phyloP scores from a whole-genome alignment of 2,329 filamentous ascomycete species.

The Aspergillus brasiliensis region DNA sequence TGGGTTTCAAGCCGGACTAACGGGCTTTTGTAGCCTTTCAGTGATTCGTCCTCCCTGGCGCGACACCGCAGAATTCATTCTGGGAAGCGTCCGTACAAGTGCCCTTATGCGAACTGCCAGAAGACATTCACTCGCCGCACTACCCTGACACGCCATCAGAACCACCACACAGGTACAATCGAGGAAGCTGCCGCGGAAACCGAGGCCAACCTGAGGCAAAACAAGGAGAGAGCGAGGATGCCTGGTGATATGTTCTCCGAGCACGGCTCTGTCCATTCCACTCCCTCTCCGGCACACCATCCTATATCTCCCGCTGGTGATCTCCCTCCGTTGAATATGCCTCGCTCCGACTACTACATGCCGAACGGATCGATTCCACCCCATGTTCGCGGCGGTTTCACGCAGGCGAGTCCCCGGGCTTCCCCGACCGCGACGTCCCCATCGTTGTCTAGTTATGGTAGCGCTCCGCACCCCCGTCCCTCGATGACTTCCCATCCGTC shows the following conservation, averaged over 20 bases:
- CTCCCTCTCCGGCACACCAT: constrained; percentile 80
- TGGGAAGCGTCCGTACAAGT: constrained; percentile 95
- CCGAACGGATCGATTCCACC: constrained; percentile 76
- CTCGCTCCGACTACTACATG: constrained; percentile 77
- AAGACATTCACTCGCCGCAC: constrained; percentile 98
- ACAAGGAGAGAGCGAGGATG: constrained; percentile 40
- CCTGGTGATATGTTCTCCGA: constrained; percentile 49
- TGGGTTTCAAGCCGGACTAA: neutral
- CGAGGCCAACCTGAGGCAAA: constrained; percentile 74
- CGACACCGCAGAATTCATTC: constrained; percentile 93
- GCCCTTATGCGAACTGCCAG: constrained; percentile 94
- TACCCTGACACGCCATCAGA: constrained; percentile 92
- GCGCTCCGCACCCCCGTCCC: constrained; percentile 52
- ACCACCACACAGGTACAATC: constrained; percentile 91
- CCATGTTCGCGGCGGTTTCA: constrained; percentile 76
- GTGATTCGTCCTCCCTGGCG: constrained; percentile 91
- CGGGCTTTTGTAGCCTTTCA: constrained; percentile 71
- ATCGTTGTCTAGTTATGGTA: constrained; percentile 61
- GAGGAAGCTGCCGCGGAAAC: constrained; percentile 91
- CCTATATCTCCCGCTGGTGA: constrained; percentile 77
- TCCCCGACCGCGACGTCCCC: constrained; percentile 67
- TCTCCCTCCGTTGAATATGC: constrained; percentile 69
- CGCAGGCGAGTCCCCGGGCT: constrained; percentile 68
- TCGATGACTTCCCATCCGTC: constrained; percentile 82
- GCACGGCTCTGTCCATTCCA: constrained; percentile 55